Base-by-base conservation (phyloP, 768 basidiomycete species). In the Albatrellus ellisii region DNA sequence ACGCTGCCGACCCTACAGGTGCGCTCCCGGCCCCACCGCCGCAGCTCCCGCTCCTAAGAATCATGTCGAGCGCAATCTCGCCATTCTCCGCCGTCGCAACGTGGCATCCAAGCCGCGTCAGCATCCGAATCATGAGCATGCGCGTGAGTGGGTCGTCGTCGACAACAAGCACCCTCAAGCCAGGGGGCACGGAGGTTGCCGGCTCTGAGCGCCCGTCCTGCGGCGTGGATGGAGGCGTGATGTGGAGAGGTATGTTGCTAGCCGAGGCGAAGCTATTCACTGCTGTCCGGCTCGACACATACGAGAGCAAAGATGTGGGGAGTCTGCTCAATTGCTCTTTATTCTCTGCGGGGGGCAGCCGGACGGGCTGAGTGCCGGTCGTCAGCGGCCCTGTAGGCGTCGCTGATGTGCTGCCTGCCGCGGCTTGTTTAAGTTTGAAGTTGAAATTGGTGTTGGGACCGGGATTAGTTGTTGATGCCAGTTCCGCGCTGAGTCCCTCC, bases 41-140 rank as follows among this genome's bases (percentile, higher is more conserved):
- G 26, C 4, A 7, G 33, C 20, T 22, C 17, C 76, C 74, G 33
- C 20, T 22, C 17, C 76, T 74, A 5, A 83, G 52, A 25, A 87
- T 75, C 68, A 83, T 67, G 46, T 83, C 73, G 40, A 89, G 61
- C 17, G 85, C 86, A 26, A 78, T 57, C 53, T 80, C 73, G 5
- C 89, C 89, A 53, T 92, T 88, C 62, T 90, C 84, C 9, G 89
- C 88, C 14, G 75, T 76, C 11, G 73, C 65, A n/a, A 90, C 86
- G 24, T 59, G 58, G 57, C 86, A 89, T 1, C 88, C 86, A 2
- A 90, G 64, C 26, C 86, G 68, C n/a, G 72, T 71, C 32, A 91
- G 64, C 58, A 87, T 73, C 18, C 86, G 70, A 46, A 68, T 71
- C 88, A 91, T 89, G 46, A 91, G 62, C 39, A 71, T 77, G 39